These are phyloP conservation scores for Bipolaris bicolor DNA, from an alignment of 2,329 filamentous ascomycete genomes.

Conservation along the genomic window DNA sequence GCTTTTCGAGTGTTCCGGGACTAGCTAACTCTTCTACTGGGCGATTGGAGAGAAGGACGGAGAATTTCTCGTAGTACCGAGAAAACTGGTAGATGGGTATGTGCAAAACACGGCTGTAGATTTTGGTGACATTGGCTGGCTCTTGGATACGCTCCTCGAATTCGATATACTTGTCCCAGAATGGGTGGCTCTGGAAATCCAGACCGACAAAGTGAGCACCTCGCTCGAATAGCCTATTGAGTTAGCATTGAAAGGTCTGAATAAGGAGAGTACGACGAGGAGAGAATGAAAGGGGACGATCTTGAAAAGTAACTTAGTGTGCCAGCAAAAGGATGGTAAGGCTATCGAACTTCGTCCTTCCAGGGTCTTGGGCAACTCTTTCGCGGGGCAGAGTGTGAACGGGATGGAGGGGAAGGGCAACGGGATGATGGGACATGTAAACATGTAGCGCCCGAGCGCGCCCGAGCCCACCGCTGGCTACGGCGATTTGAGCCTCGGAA, in stretches of 20 bases:
- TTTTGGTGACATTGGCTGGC: slow-evolving; percentile 72
- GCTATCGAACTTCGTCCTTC: slow-evolving; percentile 22
- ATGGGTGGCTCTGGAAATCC: slow-evolving; percentile 91
- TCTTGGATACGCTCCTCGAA: slow-evolving; percentile 81
- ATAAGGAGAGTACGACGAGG: slow-evolving; percentile 1
- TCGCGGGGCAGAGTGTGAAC: slow-evolving; percentile 23
- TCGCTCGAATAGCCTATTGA: slow-evolving; percentile 83
- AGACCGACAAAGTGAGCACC: slow-evolving; percentile 83
- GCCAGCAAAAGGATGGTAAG: slow-evolving; percentile 14
- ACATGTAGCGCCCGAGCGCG: slow-evolving; percentile 20
- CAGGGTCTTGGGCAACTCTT: slow-evolving; percentile 14
- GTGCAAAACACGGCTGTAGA: slow-evolving; percentile 80
- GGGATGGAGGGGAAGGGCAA: slow-evolving; percentile 37
- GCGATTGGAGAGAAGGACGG: slow-evolving; percentile 71
- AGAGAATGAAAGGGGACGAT: slow-evolving; percentile 3
- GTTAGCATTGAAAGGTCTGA: slow-evolving; percentile 14
- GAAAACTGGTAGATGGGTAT: slow-evolving; percentile 97
- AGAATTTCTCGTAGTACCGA: slow-evolving; percentile 91
- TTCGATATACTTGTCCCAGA: slow-evolving; percentile 99
- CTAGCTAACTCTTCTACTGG: slow-evolving; percentile 76
- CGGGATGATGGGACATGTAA: slow-evolving; percentile 30
- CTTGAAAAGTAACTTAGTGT: slow-evolving; percentile 28
- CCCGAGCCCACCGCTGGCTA: slow-evolving; percentile 30
- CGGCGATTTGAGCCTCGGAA: slow-evolving; percentile 37
- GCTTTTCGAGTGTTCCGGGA: slow-evolving; percentile 68